Evolutionary conservation across 805 yeast species (phyloP), one percentile per base, ranked within the genome.

Genomic region (Starmerella gropengiesseri): DNA sequence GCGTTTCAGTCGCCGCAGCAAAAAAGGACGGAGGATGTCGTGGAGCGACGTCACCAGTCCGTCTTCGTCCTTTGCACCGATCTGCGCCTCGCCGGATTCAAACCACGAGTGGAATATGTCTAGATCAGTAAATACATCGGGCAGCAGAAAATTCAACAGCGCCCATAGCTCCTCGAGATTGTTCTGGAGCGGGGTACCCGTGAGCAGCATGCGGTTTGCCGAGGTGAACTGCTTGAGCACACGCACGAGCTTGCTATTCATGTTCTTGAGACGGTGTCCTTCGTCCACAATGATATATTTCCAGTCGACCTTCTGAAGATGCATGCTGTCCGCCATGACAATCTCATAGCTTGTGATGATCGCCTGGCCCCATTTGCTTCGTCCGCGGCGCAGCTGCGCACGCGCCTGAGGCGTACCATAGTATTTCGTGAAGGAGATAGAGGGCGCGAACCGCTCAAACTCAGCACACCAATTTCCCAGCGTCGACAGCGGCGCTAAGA

Each of bases 141-240:
- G 98, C 40, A 89, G 65, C 27, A 91, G 79, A 57, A 89, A 89
- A 58, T 91, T 91, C 42, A 89, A 67, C 44, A 91, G 65, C 0
- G 95, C 81, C 97, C 97, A 89, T 29, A 91, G 64, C 61, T 91
- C 97, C 41, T 80, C 73, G 44, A 89, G 65, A 55, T 87, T 89
- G 59, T 89, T 89, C 60, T 89, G 98, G 40, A 89, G 66, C 0
- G 98, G 97, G 0, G 98, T 89, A n/a, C 98, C 98, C 0, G 98
- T 89, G 12, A 89, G 64, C 21, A 89, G 64, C 36, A 89, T 65
- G 48, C 95, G 66, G 56, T 89, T 89, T 13, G 71, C 65, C 5
- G 66, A 52, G 18, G 64, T 60, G 29, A 84, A 68, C 49, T 69
- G 70, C 55, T 84, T 87, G 51, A 89, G 68, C 47, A 77, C 77